Base-by-base conservation (phyloP, 2,329 filamentous ascomycete genomes). In the Pestalotiopsis sp. region DNA sequence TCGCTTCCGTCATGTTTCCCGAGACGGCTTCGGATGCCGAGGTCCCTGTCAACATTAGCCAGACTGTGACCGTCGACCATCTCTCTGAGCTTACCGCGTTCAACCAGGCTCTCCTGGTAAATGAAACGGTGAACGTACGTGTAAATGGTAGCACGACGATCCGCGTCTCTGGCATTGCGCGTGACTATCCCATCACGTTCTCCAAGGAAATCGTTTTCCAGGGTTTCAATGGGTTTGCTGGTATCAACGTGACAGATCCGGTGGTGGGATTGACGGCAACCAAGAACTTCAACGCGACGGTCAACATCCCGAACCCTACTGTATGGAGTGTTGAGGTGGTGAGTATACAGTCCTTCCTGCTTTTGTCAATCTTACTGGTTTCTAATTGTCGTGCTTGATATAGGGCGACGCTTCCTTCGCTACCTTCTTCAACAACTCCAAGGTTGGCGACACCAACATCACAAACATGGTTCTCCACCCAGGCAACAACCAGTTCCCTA, bases 251-350 rank as follows among this genome's bases (percentile, higher is more conserved):
- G 68, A 82, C 79, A 66, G 80, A 87, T 56, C 83, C 87, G 70
- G 79, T 80, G 57, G 84, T 91, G 71, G 77, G 82, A 41, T 73
- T 84, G 23, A 73, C 14, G 75, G 82, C 66, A 70, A 75, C 11
- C 80, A 85, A 85, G 75, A 93, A 92, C 80, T 90, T 93, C 80
- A 80, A 84, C 65, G 90, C 85, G 72, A 85, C 81, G 14, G 85
- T 86, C 68, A 81, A 82, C 68, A 90, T 93, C 64, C 89, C 88
- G 72, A 93, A 93, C 77, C 85, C 83, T 6, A 91, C 90, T 1
- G 79, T 87, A 65, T 84, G 91, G 75, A 88, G 85, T n/a, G 83
- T 93, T 66, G 86, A 91, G 41, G 86, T 93, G 73, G 88, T 89
- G 81, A 80, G 86, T 82, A 41, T 5, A 23, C 4, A 49, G 23